Conservation (phyloP, 2,329 filamentous ascomycete species). For the Knufia petricola region DNA sequence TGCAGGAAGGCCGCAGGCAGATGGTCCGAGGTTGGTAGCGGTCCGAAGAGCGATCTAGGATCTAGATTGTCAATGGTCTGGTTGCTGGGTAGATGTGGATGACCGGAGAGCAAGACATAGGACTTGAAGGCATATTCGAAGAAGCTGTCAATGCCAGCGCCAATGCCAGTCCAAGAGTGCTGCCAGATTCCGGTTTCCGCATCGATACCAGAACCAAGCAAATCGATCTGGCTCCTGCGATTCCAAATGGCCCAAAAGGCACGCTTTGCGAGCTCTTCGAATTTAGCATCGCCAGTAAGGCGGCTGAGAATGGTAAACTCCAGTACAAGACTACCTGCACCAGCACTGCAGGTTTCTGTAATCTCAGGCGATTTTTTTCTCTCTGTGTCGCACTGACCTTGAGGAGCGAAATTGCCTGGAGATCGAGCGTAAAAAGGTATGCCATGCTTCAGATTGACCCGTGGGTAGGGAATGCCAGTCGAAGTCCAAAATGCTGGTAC, state of each 20-base stretch:
- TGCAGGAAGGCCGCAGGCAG: slow-evolving; percentile 68
- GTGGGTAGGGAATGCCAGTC: slow-evolving; percentile 86
- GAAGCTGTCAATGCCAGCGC: slow-evolving; percentile 94
- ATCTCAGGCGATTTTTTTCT: slow-evolving; percentile 47
- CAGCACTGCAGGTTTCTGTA: slow-evolving; percentile 93
- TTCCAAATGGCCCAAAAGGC: slow-evolving; percentile 98
- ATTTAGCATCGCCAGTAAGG: slow-evolving; percentile 75
- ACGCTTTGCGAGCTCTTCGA: slow-evolving; percentile 78
- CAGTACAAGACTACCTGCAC: slow-evolving; percentile 87
- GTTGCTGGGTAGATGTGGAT: slow-evolving; percentile 34
- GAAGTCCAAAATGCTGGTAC: slow-evolving; percentile 85
- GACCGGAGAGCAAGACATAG: slow-evolving; percentile 77
- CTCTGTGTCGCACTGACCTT: slow-evolving; percentile 17
- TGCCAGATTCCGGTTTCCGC: slow-evolving; percentile 87
- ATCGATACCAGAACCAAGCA: slow-evolving; percentile 87
- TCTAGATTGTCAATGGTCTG: slow-evolving; percentile 34
- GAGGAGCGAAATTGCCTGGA: slow-evolving; percentile 49
- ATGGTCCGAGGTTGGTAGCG: slow-evolving; percentile 55
- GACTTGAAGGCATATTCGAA: slow-evolving; percentile 97
- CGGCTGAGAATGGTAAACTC: slow-evolving; percentile 88
- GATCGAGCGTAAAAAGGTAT: slow-evolving; percentile 90
- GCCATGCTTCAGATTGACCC: slow-evolving; percentile 82
- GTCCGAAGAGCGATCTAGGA: slow-evolving; percentile 57
- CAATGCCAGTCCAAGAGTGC: slow-evolving; percentile 81
- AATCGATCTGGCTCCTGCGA: slow-evolving; percentile 69